Conservation (phyloP, 768 basidiomycete genomes). For the Boletus sensibilis region DNA sequence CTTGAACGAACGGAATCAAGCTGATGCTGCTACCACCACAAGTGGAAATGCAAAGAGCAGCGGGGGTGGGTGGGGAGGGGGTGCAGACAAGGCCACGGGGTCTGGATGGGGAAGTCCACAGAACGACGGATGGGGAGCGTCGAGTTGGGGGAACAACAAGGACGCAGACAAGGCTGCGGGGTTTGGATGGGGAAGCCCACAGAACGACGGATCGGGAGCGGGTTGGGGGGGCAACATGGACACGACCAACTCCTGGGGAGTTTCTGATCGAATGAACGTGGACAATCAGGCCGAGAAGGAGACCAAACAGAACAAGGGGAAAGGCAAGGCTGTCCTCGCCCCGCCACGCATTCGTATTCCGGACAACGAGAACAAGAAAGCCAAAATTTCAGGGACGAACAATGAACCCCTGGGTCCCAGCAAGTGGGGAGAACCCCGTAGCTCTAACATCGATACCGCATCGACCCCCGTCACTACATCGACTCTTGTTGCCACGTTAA, state of each 20-base stretch:
- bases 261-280: constrained; percentile 10
- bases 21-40: neutral
- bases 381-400: constrained; percentile 27
- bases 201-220: neutral
- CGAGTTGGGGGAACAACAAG: constrained; percentile 1
- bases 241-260: neutral
- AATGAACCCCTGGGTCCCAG: constrained; percentile 13
- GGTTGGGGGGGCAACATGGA: constrained; percentile 6
- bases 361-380: constrained; percentile 10
- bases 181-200: constrained; percentile 7
- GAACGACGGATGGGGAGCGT: neutral
- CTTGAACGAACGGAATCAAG: neutral
- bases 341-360: constrained; percentile 30
- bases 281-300: constrained; percentile 4
- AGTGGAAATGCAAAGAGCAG: neutral
- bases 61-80: constrained; percentile 6
- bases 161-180: neutral
- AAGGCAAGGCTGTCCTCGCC: constrained; percentile 11
- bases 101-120: constrained; percentile 8
- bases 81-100: neutral
- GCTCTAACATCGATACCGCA: neutral
- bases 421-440: constrained; percentile 16
- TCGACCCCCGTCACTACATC: constrained; percentile 9
- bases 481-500: constrained; percentile 12
- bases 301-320: constrained; percentile 6